Evolutionary conservation across 306 rosid genomes (phyloP).

Genomic region (Cicer pinnatifidum): DNA sequence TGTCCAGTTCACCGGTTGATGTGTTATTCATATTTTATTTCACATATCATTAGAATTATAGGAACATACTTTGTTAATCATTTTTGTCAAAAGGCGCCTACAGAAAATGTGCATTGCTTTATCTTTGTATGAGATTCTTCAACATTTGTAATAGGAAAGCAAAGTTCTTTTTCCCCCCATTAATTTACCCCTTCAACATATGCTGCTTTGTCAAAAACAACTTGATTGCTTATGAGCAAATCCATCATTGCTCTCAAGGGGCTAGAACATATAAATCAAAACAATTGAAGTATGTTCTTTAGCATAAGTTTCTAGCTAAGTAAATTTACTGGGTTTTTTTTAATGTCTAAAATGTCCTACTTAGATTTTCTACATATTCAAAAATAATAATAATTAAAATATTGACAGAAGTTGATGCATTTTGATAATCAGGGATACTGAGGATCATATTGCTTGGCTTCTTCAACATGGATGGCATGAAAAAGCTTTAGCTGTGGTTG

Average conservation of each 20-base stretch:
- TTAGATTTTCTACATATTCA: constrained; percentile 29
- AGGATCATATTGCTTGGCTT: constrained; percentile 99
- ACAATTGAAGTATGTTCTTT: constrained; percentile 1
- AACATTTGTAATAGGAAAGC: constrained; percentile 35
- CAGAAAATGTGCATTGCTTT: constrained; percentile 2
- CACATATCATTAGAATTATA: not conserved
- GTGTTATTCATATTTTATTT: constrained; percentile 1
- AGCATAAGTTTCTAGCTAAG: constrained; percentile 12
- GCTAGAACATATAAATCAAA: constrained; percentile 25
- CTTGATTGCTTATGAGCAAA: constrained; percentile 9
- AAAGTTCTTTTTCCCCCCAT: not conserved
- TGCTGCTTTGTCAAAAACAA: not conserved
- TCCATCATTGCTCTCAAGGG: constrained; percentile 9
- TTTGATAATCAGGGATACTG: constrained; percentile 78
- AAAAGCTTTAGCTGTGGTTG: constrained; percentile 95
- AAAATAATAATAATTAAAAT: constrained; percentile 2
- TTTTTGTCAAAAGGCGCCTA: constrained; percentile 16
- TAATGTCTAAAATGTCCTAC: constrained; percentile 5
- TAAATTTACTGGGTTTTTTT: constrained; percentile 9
- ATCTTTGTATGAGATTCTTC: constrained; percentile 20
- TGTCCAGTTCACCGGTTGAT: not conserved
- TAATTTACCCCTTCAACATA: constrained; percentile 10
- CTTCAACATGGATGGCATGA: constrained; percentile 97
- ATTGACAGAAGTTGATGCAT: constrained; percentile 43
- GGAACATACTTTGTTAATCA: not conserved